Evolutionary conservation across 805 yeast species (phyloP), one percentile per base, ranked within the genome.

Genomic region (Kodamaea kaohsiungensis): DNA sequence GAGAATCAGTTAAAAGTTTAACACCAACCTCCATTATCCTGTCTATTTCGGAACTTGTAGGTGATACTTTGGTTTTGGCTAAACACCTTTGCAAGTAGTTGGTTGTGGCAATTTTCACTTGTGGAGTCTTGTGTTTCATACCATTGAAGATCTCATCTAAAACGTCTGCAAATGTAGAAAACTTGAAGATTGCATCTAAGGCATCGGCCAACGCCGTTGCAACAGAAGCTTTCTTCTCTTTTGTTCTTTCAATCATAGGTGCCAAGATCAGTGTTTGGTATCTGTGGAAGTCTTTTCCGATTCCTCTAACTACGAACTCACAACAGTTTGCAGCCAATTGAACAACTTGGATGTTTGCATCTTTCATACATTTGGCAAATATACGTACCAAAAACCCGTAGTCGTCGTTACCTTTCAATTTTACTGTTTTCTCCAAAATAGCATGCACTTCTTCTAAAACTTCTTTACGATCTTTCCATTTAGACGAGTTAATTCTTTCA

Each of bases 391-490:
- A 68, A 1, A 79, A 86, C 6, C 79, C 59, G 68, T 86, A 91
- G 65, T 92, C 96, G 51, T 76, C 89, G 35, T 75, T 77, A 7
- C 74, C 70, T n/a, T 73, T 75, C 48, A 86, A 64, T 58, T 79
- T 86, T 46, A 86, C 75, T 1, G 83, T 83, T 45, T 87, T 84
- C 18, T 74, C 71, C 27, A 83, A 72, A 10, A 75, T 71, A 35
- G 76, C 78, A 33, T 68, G 58, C 2, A 81, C 77, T 57, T 85
- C 91, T 48, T 89, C 93, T 53, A 95, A 75, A 0, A 82, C 90
- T 60, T 89, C 97, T 54, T 89, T 91, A 58, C 99, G 79, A 51
- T 92, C 98, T 65, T 91, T 91, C 99, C 99, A 95, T 63, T 87
- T 86, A 0, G 85, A 57, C 1, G 92, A 85, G 1, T 76, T 66